These are phyloP conservation scores for Eucalyptus lansdowneana DNA, from an alignment of 345 rosid genomes.

Conservation along the genomic window DNA sequence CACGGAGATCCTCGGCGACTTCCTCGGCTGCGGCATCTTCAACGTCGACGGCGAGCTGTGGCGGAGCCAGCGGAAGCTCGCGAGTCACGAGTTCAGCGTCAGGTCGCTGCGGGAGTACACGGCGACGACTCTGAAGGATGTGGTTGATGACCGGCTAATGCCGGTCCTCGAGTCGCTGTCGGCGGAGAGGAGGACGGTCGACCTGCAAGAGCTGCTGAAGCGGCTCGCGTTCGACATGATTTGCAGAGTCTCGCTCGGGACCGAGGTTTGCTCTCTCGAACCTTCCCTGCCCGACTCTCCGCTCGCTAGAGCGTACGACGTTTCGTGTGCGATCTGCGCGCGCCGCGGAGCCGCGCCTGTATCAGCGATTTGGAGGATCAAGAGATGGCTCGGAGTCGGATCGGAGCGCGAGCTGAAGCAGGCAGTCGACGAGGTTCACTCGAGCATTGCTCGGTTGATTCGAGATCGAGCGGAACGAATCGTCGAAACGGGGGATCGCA, in stretches of 20 bases:
- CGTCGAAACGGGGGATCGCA: not conserved
- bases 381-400: conserved; percentile 42
- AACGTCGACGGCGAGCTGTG: conserved; percentile 59
- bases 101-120: conserved; percentile 21
- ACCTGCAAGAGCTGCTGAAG: conserved; percentile 47
- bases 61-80: conserved; percentile 45
- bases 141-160: conserved; percentile 30
- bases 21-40: conserved; percentile 70
- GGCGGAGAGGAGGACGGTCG: conserved; percentile 2
- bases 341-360: conserved; percentile 42
- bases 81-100: conserved; percentile 34
- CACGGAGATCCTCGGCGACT: conserved; percentile 72
- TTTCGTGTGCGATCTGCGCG: conserved; percentile 40
- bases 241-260: conserved; percentile 41
- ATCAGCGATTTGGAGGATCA: conserved; percentile 46
- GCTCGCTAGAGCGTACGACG: conserved; percentile 33
- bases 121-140: conserved; percentile 12
- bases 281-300: conserved; percentile 10
- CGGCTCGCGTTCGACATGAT: conserved; percentile 35
- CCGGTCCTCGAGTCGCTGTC: conserved; percentile 32
- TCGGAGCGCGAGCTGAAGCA: conserved; percentile 37
- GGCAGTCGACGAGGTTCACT: conserved; percentile 2
- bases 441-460: conserved; percentile 5
- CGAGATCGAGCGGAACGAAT: conserved; percentile 7
- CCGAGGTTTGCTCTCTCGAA: conserved; percentile 28